These are phyloP conservation scores for Penicillium pancosmium DNA, from an alignment of 495 filamentous ascomycete genomes.

Conservation along the genomic window DNA sequence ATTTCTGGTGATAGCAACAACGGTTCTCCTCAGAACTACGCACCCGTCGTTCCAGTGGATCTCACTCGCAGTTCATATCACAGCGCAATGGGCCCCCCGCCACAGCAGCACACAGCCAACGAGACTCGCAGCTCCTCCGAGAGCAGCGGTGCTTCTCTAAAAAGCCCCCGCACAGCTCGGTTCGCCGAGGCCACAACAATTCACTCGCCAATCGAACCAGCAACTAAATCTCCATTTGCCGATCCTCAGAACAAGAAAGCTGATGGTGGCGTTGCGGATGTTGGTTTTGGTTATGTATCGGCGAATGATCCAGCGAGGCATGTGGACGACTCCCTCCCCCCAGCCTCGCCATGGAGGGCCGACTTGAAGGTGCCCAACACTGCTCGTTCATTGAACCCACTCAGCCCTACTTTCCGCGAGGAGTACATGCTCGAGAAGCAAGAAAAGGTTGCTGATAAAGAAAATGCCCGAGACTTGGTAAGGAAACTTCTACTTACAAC, in stretches of 20 bases:
- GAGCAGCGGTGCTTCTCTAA: constrained; percentile 64
- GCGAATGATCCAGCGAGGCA: constrained; percentile 57
- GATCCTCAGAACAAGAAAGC: constrained; percentile 57
- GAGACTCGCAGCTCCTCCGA: constrained; percentile 40
- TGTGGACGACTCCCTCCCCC: constrained; percentile 58
- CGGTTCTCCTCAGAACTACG: constrained; percentile 35
- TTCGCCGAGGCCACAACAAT: constrained; percentile 91
- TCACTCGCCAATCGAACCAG: constrained; percentile 74
- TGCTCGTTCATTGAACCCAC: constrained; percentile 63
- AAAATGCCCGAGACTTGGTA: constrained; percentile 85
- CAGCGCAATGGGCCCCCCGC: constrained; percentile 33
- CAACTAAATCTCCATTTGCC: constrained; percentile 65
- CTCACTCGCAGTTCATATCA: constrained; percentile 36
- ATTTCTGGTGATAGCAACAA: constrained; percentile 30
- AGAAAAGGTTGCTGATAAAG: constrained; percentile 76
- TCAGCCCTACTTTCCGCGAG: constrained; percentile 88
- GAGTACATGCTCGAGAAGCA: constrained; percentile 81
- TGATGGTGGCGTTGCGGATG: constrained; percentile 68
- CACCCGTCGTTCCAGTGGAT: constrained; percentile 38
- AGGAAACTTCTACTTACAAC: constrained; percentile 30
- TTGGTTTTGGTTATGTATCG: constrained; percentile 89
- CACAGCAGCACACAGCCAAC: constrained; percentile 28
- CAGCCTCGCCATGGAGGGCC: constrained; percentile 78
- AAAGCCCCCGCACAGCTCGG: constrained; percentile 77
- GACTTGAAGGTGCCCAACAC: constrained; percentile 84